A percentile compares a stretch with the other conserved stretches of the same genome.
Conservation (phyloP, 805 yeast species). For the Pichia kluyveri region DNA sequence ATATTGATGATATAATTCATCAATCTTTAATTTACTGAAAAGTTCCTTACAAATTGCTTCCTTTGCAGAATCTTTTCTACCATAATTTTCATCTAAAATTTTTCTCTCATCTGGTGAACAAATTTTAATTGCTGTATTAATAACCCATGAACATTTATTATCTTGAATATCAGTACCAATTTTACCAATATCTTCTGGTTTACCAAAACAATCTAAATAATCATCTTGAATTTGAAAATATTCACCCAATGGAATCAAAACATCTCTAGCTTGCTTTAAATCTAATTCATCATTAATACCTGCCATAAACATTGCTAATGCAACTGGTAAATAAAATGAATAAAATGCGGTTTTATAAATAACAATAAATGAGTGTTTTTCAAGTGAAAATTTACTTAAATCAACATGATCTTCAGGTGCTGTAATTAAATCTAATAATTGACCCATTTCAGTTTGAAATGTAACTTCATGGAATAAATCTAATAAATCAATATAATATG, state of each 20-base stretch:
- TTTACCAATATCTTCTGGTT: slow-evolving; percentile 95
- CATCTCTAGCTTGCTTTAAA: slow-evolving; percentile 78
- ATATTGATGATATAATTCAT: slow-evolving; percentile 62
- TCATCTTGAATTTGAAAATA: slow-evolving; percentile 99
- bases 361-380: slow-evolving; percentile 91
- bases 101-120: slow-evolving; percentile 76
- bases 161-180: slow-evolving; percentile 98
- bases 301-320: slow-evolving; percentile 88
- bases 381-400: slow-evolving; percentile 73
- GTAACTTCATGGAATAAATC: slow-evolving; percentile 97
- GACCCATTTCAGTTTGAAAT: slow-evolving; percentile 96
- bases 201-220: slow-evolving; percentile 92
- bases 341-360: slow-evolving; percentile 96
- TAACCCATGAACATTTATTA: slow-evolving; percentile 97
- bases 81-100: slow-evolving; percentile 81
- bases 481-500: slow-evolving; percentile 79
- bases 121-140: slow-evolving; percentile 81
- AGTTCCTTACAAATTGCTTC: slow-evolving; percentile 68
- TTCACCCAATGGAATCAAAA: slow-evolving; percentile 91
- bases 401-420: slow-evolving; percentile 96
- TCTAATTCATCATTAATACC: slow-evolving; percentile 66
- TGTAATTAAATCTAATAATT: slow-evolving; percentile 86
- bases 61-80: slow-evolving; percentile 59
- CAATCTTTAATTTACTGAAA: slow-evolving; percentile 66
- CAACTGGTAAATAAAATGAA: slow-evolving; percentile 95